phyloP scores from a whole-genome alignment of 1,139 yeast genomes.

The Hyphopichia burtonii region DNA sequence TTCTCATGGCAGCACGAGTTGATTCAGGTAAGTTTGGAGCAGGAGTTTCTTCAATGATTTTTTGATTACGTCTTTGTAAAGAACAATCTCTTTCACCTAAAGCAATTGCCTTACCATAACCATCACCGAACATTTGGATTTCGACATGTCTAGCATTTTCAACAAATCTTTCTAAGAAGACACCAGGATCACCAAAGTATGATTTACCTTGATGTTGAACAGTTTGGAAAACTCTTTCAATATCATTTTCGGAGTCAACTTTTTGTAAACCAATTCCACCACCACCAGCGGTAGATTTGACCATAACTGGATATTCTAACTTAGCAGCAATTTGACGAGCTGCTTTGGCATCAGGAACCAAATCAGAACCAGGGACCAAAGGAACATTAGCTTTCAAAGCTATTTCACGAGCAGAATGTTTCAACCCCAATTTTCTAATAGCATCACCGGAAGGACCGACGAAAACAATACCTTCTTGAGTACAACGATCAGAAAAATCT shows the following conservation, averaged over 20 bases:
- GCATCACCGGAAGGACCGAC: constrained; percentile 96
- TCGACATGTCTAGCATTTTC: constrained; percentile 96
- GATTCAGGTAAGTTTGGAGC: constrained; percentile 88
- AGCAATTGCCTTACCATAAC: constrained; percentile 86
- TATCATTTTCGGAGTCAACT: constrained; percentile 78
- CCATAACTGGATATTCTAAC: constrained; percentile 90
- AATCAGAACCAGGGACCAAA: constrained; percentile 90
- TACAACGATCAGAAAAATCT: constrained; percentile 88
- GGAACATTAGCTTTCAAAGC: constrained; percentile 90
- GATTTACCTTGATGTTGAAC: constrained; percentile 93
- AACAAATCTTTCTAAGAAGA: constrained; percentile 88
- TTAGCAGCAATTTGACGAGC: constrained; percentile 76
- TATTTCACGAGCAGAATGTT: constrained; percentile 94
- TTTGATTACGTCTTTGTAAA: constrained; percentile 94
- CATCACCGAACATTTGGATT: constrained; percentile 95
- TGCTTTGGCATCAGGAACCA: constrained; percentile 66
- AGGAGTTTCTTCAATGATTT: constrained; percentile 95
- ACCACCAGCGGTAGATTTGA: constrained; percentile 97
- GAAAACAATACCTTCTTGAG: constrained; percentile 77
- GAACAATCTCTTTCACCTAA: constrained; percentile 98
- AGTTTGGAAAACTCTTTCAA: constrained; percentile 79
- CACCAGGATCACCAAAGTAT: constrained; percentile 93
- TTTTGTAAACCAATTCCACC: constrained; percentile 98
- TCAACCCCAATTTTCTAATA: constrained; percentile 84
- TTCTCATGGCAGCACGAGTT: constrained; percentile 73